Evolutionary conservation across 208 protist genomes (phyloP), one percentile per base, ranked within the genome.

Genomic region (Leishmania lainsoni): DNA sequence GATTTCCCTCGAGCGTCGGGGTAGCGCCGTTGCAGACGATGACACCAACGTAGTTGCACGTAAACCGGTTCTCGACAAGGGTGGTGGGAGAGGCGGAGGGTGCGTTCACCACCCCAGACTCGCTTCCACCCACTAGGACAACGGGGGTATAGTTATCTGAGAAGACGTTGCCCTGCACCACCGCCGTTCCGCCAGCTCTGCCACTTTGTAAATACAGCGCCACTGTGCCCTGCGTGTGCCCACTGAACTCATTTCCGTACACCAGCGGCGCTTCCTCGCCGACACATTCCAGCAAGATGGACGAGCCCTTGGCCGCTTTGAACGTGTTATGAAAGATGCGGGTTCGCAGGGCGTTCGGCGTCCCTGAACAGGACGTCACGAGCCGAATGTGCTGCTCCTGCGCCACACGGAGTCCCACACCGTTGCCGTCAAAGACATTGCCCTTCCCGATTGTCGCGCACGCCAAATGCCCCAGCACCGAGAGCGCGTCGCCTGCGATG

Each of bases 321-420:
- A 97, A 97, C 16, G 71, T 85, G 81, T 97, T 97, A 14, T 85
- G 71, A 78, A 90, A 95, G 42, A 97, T 85, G 29, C 89, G 84
- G 26, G 91, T 95, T 20, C 82, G 83, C 29, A 58, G 59, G 20
- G 16, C 3, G 78, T 16, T 39, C 52, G 16, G 16, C 8, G 49
- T 8, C 12, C 39, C 35, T 10, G 78, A 32, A 4, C 80, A 66
- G 1, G 74, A 73, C 20, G 80, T 48, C 59, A 48, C 75, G 6
- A 90, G 75, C 17, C 77, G 49, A 39, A 95, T 65, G 29, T 78
- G 84, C 54, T 80, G 72, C 17, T 82, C 73, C 82, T 75, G 78
- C 52, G 54, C 22, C 12, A 86, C 22, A 3, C 58, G 82, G 29
- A 97, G 35, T 51, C 76, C 77, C 0, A 91, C 80, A 42, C 80